Evolutionary conservation across 1,284 basidiomycete genomes (phyloP).

Genomic region (Rhodofomes roseus): DNA sequence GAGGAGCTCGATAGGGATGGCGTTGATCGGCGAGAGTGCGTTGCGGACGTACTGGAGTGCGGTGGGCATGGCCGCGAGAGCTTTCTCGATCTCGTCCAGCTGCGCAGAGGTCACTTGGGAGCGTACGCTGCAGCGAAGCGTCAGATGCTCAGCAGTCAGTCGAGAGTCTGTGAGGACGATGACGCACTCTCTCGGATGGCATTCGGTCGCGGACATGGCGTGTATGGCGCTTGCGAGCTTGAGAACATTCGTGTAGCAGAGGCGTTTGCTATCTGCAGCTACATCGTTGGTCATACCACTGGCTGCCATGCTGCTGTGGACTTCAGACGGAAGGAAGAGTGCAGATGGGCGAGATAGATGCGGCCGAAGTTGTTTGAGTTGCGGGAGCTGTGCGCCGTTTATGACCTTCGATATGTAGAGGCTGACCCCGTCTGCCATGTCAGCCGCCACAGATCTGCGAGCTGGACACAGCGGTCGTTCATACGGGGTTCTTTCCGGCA

Average conservation of each 20-base stretch:
- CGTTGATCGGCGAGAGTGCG: conserved; percentile 17
- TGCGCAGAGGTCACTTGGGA: not conserved
- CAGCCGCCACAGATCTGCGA: not conserved
- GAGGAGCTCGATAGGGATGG: conserved; percentile 22
- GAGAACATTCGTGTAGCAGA: not conserved
- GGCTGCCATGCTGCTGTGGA: not conserved
- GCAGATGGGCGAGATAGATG: not conserved
- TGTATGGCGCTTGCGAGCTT: not conserved
- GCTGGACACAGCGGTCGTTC: too few species aligned
- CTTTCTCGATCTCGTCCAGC: not conserved
- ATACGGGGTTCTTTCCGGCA: too few species aligned
- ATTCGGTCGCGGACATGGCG: not conserved
- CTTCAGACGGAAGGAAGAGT: not conserved
- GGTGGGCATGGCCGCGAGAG: conserved; percentile 1
- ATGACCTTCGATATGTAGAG: not conserved
- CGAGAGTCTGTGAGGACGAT: too few species aligned
- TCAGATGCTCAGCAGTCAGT: not conserved
- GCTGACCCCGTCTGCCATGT: not conserved
- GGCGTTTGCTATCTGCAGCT: not conserved
- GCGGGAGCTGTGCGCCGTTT: not conserved
- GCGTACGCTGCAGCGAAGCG: not conserved
- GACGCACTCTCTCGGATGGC: not conserved
- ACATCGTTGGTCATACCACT: not conserved
- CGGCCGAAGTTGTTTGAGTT: not conserved
- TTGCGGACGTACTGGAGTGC: conserved; percentile 14